Conservation (phyloP, 371 early-diverging fungal species). For the Fennellomyces sp. region DNA sequence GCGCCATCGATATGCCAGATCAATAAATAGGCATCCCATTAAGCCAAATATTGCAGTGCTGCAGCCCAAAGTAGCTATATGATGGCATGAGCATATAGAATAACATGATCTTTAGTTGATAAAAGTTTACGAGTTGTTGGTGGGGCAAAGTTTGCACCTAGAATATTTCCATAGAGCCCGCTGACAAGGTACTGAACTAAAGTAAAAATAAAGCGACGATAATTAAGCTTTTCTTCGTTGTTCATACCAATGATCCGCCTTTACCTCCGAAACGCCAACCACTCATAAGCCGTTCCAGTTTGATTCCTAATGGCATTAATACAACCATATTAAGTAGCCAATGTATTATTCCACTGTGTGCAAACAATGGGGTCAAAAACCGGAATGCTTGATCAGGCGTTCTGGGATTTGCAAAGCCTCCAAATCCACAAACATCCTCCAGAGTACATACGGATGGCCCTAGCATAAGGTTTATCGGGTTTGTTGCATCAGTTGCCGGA, state of each 20-base stretch:
- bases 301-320: slow-evolving; percentile 59
- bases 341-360: slow-evolving; percentile 80
- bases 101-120: too few relatives aligned
- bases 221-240: background rate
- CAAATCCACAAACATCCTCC: slow-evolving; percentile 52
- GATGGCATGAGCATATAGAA: background rate
- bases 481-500: slow-evolving; percentile 6
- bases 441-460: slow-evolving; percentile 30
- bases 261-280: slow-evolving; percentile 63
- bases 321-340: slow-evolving; percentile 63
- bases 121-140: slow-evolving; percentile 48
- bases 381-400: slow-evolving; percentile 72
- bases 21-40: slow-evolving; percentile 67
- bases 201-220: too few relatives aligned
- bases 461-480: background rate
- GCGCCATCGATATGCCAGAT: slow-evolving; percentile 72
- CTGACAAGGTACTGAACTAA: slow-evolving; percentile 55
- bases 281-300: slow-evolving; percentile 73
- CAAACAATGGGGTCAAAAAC: slow-evolving; percentile 73
- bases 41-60: slow-evolving; percentile 75
- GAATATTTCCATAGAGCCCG: slow-evolving; percentile 57
- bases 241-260: too few relatives aligned
- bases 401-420: slow-evolving; percentile 28
- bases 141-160: slow-evolving; percentile 52
- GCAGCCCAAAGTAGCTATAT: slow-evolving; percentile 65